Evolutionary conservation across 116 monocot species (phyloP), one percentile per base, ranked within the genome.

Genomic region (Thalassia testudinum): DNA sequence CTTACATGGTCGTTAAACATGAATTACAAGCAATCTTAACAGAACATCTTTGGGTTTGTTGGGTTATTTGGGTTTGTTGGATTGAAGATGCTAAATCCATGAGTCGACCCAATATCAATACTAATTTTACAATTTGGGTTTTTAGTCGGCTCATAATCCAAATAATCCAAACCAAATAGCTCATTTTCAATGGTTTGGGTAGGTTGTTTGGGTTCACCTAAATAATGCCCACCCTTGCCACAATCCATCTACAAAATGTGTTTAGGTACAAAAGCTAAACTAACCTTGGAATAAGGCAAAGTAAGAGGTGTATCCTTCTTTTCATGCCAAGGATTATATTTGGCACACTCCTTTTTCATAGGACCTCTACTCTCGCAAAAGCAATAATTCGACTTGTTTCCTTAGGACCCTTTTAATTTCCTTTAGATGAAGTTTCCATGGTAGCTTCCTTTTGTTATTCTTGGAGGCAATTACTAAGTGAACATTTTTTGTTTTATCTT

Each of bases 281-380:
- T 61, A 61, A 45, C 24, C 53, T 70, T 70, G 21, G 16, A 56
- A 70, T 47, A 70, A 54, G 60, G 49, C 28, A 65, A 27, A 24
- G 13, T 15, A 38, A 49, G 21, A 49, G 7, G 25, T 38, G 24
- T 75, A 66, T 60, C 57, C 57, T 72, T 66, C 58, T 67, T 71
- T 3, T 1, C 51, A 56, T 1, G 51, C 50, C 65, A 62, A 5
- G 21, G 20, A 0, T 61, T 44, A 19, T 52, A 70, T 5, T 66
- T 66, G 21, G 40, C 24, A 40, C 49, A 75, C 10, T 75, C 26
- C 12, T 66, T 75, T 48, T 62, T 65, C 42, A 15, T 14, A 43
- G 64, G 60, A 8, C 75, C 70, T 24, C 17, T 20, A 0, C 5
- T 19, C 37, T 49, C 18, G 24, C 44, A 74, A 37, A 74, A 74